phyloP scores from a whole-genome alignment of 2,329 filamentous ascomycete species.

The Nemania serpens region DNA sequence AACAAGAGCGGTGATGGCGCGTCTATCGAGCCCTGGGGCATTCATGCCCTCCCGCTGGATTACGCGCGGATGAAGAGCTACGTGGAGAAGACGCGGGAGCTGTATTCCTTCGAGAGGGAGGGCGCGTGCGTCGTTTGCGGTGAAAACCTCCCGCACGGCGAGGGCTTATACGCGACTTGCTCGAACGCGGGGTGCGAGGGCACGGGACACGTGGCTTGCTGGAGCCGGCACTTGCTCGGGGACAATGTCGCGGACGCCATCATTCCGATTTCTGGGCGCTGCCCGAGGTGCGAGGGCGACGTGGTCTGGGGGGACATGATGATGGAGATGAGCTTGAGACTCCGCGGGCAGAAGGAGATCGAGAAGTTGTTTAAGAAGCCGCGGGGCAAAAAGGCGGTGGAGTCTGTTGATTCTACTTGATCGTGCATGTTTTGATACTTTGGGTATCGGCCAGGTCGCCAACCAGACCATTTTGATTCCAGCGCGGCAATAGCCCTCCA shows the following conservation, averaged over 20 bases:
- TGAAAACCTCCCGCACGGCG: conserved; percentile 49
- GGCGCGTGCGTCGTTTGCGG: conserved; percentile 60
- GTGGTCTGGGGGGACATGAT: conserved; percentile 78
- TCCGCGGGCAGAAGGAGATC: conserved; percentile 71
- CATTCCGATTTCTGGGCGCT: conserved; percentile 70
- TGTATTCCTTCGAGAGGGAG: conserved; percentile 61
- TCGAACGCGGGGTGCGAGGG: conserved; percentile 58
- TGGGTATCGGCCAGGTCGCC: no score
- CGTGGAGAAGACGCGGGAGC: conserved; percentile 58
- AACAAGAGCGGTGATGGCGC: neutral
- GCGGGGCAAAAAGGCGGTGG: conserved; percentile 41
- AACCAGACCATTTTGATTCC: no score
- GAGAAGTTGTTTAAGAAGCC: conserved; percentile 67
- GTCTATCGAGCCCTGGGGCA: conserved; percentile 47
- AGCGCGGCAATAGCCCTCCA: no score
- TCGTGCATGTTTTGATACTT: conserved; percentile 6
- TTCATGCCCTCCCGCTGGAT: conserved; percentile 59
- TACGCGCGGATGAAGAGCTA: conserved; percentile 59
- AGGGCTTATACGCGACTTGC: conserved; percentile 63
- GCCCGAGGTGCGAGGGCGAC: conserved; percentile 68
- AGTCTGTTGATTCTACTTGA: conserved; percentile 10
- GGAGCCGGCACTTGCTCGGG: conserved; percentile 57
- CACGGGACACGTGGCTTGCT: conserved; percentile 64
- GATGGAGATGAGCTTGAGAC: conserved; percentile 77
- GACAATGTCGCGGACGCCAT: conserved; percentile 48